Conservation (phyloP, 129 eudicot genomes). For the Saposhnikovia divaricata region DNA sequence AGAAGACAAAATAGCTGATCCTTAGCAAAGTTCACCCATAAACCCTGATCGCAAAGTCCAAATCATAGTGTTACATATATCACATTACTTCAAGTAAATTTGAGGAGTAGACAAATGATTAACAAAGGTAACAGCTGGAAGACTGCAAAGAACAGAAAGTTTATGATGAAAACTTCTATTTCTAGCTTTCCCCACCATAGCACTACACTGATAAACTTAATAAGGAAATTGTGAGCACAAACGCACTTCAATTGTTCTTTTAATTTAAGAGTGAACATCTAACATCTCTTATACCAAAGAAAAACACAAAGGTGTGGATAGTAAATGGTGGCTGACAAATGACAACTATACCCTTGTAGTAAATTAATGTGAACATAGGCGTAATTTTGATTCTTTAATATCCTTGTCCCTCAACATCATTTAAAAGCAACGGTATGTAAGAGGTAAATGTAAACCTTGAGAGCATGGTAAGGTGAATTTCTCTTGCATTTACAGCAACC, state of each 20-base stretch:
- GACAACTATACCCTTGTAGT: neutral
- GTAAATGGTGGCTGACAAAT: neutral
- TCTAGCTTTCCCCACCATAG: neutral
- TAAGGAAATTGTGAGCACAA: neutral
- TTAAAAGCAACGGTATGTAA: neutral
- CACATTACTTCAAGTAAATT: slow-evolving; percentile 9
- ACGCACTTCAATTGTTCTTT: neutral
- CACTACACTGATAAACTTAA: neutral
- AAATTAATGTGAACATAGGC: neutral
- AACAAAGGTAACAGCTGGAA: neutral
- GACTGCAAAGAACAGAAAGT: neutral
- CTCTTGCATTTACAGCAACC: slow-evolving; percentile 73
- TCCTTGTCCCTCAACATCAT: neutral
- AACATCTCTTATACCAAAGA: neutral
- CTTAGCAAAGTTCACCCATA: slow-evolving; percentile 77
- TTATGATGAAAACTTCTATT: neutral
- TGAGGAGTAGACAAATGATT: neutral
- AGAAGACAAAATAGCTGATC: slow-evolving; percentile 94
- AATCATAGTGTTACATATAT: slow-evolving; percentile 6
- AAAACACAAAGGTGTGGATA: neutral
- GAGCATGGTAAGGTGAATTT: slow-evolving; percentile 74
- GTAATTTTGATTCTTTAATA: neutral
- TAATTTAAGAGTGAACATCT: neutral
- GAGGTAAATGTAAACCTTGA: slow-evolving; percentile 41
- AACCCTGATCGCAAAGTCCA: slow-evolving; percentile 45